phyloP scores from a whole-genome alignment of 1,284 basidiomycete species.

The Pyrrhoderma noxium region DNA sequence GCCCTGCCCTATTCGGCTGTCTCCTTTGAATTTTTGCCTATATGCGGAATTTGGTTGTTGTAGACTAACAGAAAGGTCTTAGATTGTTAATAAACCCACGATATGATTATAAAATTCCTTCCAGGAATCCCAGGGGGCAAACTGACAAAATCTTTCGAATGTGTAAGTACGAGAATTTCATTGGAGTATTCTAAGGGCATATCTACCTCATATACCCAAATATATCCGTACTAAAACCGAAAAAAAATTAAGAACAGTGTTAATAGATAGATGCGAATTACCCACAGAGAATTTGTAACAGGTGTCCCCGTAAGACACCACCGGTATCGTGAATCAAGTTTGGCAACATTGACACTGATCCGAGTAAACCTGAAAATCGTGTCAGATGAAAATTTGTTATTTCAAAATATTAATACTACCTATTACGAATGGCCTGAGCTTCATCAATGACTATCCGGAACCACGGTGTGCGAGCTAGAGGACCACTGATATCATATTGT shows the following conservation, averaged over 20 bases:
- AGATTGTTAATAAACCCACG: slow-evolving; percentile 31
- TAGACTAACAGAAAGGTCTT: neutral
- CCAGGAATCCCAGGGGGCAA: slow-evolving; percentile 67
- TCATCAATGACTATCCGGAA: slow-evolving; percentile 61
- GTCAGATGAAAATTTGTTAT: neutral
- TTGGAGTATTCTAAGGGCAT: neutral
- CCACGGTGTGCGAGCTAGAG: slow-evolving; percentile 48
- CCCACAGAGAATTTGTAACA: slow-evolving; percentile 58
- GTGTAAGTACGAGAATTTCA: neutral
- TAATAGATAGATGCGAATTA: neutral
- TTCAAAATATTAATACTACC: slow-evolving; percentile 21
- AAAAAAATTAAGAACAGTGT: slow-evolving; percentile 3
- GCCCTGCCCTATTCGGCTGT: slow-evolving; percentile 46
- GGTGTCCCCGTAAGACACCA: slow-evolving; percentile 72
- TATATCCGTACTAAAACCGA: slow-evolving; percentile 45
- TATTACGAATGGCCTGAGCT: slow-evolving; percentile 64
- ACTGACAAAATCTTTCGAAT: slow-evolving; percentile 45
- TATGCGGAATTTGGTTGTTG: neutral
- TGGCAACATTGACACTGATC: slow-evolving; percentile 49
- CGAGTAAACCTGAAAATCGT: slow-evolving; percentile 31
- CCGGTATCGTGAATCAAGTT: slow-evolving; percentile 50
- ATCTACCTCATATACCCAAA: slow-evolving; percentile 48
- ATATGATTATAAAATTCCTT: slow-evolving; percentile 48
- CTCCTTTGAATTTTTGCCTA: slow-evolving; percentile 45
- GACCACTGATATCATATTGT: slow-evolving; percentile 33